phyloP scores from a whole-genome alignment of 1,139 yeast genomes.

The Kurtzmaniella quercitrusa region DNA sequence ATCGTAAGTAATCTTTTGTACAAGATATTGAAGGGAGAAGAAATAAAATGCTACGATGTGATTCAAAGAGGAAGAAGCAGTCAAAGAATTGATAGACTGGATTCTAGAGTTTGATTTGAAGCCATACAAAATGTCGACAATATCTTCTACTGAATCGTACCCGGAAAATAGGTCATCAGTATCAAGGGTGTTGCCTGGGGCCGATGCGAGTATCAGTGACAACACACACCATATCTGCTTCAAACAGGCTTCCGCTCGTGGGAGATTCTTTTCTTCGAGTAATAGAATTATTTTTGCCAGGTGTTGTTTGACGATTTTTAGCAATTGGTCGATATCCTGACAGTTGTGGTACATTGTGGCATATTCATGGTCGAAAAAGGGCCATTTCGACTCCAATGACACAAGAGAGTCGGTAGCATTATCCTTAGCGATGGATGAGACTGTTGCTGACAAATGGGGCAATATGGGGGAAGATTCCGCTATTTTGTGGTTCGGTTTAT shows the following conservation, averaged over 20 bases:
- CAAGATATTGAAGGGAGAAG: slow-evolving; percentile 24
- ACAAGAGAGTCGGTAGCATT: too few species aligned
- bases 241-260: not conserved
- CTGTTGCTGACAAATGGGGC: too few species aligned
- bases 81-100: not conserved
- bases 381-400: too few species aligned
- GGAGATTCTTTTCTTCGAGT: not conserved
- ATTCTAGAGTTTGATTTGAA: not conserved
- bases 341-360: not conserved
- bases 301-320: not conserved
- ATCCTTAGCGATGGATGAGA: too few species aligned
- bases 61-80: slow-evolving; percentile 10
- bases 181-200: not conserved
- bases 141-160: slow-evolving; percentile 10
- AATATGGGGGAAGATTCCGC: too few species aligned
- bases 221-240: not conserved
- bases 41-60: slow-evolving; percentile 29
- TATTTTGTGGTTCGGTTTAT: not conserved
- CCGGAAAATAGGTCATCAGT: not conserved
- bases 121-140: slow-evolving; percentile 9
- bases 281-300: not conserved
- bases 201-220: not conserved
- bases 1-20: slow-evolving; percentile 22
- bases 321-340: not conserved
- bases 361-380: not conserved